phyloP scores from a whole-genome alignment of 805 yeast genomes.

The Candida orba region DNA sequence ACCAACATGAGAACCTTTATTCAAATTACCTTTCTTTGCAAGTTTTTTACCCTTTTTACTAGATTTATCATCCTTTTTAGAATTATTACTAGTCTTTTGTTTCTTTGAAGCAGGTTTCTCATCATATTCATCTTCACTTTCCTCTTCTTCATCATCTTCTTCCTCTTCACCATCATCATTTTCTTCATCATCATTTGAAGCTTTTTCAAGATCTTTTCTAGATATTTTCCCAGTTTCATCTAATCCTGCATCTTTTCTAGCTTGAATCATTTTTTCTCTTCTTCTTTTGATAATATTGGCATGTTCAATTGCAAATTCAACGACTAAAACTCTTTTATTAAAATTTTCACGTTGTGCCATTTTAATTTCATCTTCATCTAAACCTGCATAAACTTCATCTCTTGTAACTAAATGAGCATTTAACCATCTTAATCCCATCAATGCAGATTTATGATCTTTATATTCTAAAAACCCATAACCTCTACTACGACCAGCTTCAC shows the following conservation, averaged over 20 bases:
- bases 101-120: slow-evolving; percentile 11
- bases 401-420: slow-evolving; percentile 82
- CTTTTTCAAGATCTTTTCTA: slow-evolving; percentile 4
- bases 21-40: slow-evolving; percentile 37
- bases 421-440: slow-evolving; percentile 96
- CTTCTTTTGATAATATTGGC: slow-evolving; percentile 91
- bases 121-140: slow-evolving; percentile 8
- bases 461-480: slow-evolving; percentile 95
- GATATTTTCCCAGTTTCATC: slow-evolving; percentile 23
- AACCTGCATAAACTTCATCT: slow-evolving; percentile 65
- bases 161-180: slow-evolving; percentile 8
- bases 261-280: slow-evolving; percentile 51
- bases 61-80: slow-evolving; percentile 3
- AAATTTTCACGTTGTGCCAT: slow-evolving; percentile 45
- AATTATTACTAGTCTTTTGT: slow-evolving; percentile 9
- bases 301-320: slow-evolving; percentile 93
- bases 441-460: slow-evolving; percentile 85
- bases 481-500: slow-evolving; percentile 83
- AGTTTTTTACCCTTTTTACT: slow-evolving; percentile 10
- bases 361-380: slow-evolving; percentile 60
- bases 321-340: slow-evolving; percentile 68
- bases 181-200: slow-evolving; percentile 20
- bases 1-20: slow-evolving; percentile 29
- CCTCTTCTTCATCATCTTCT: slow-evolving; percentile 19
- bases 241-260: slow-evolving; percentile 25